Evolutionary conservation across 2,329 filamentous ascomycete genomes (phyloP).

Genomic region (Fusarium illudens): DNA sequence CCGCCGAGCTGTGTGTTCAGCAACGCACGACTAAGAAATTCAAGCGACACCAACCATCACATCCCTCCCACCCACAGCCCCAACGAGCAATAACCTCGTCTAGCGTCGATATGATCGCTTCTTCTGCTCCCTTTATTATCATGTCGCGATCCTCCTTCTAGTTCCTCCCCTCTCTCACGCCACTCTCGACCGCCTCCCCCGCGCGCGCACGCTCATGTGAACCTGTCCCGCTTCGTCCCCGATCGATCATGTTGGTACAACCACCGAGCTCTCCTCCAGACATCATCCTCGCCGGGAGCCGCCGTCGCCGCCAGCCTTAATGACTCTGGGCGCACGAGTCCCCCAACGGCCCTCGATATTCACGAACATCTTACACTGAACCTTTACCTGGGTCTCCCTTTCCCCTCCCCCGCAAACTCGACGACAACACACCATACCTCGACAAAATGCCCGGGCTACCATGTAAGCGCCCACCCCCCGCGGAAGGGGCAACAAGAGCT

Average conservation of each 20-base stretch:
- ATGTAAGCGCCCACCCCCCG: slow-evolving; percentile 51
- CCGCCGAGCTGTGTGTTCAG: too few relatives aligned
- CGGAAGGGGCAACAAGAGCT: slow-evolving; percentile 3
- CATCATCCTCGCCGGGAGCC: slow-evolving; percentile 49
- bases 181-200: slow-evolving; percentile 13
- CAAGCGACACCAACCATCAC: too few relatives aligned
- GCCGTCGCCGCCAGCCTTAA: slow-evolving; percentile 46
- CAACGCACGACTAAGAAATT: too few relatives aligned
- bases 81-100: slow-evolving; percentile 14
- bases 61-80: slow-evolving; percentile 38
- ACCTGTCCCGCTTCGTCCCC: slow-evolving; percentile 31
- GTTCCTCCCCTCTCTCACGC: not conserved
- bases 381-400: slow-evolving; percentile 2
- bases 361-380: slow-evolving; percentile 15
- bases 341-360: slow-evolving; percentile 15
- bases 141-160: not conserved
- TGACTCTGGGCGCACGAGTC: slow-evolving; percentile 53
- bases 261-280: slow-evolving; percentile 47
- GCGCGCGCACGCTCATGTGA: slow-evolving; percentile 43
- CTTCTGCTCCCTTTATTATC: not conserved
- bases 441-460: slow-evolving; percentile 65
- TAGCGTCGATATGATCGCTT: slow-evolving; percentile 25
- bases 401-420: not conserved
- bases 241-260: slow-evolving; percentile 54
- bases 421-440: slow-evolving; percentile 8